phyloP scores from a whole-genome alignment of 2,329 filamentous ascomycete genomes.

The Teratosphaeria pseudoeucalypti region DNA sequence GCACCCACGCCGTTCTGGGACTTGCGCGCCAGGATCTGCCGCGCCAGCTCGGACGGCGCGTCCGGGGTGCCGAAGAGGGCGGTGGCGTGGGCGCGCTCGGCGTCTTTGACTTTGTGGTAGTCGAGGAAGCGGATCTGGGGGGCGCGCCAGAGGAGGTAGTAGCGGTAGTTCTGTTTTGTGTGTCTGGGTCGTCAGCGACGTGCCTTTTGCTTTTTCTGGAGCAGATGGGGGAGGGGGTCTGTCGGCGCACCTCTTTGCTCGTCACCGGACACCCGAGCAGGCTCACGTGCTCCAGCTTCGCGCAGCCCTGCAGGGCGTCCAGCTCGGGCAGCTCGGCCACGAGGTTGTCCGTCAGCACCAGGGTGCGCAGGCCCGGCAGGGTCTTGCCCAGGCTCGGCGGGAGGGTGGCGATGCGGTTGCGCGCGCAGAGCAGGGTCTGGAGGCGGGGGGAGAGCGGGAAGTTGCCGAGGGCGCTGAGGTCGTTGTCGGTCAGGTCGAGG shows the following conservation, averaged over 20 bases:
- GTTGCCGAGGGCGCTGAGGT: constrained; percentile 79
- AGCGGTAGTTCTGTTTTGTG: constrained; percentile 65
- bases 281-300: constrained; percentile 65
- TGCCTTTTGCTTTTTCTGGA: not conserved
- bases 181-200: constrained; percentile 2
- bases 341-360: constrained; percentile 77
- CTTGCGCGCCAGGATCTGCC: constrained; percentile 56
- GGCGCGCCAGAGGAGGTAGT: constrained; percentile 81
- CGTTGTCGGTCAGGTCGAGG: constrained; percentile 98
- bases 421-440: constrained; percentile 75
- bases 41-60: constrained; percentile 68
- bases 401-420: constrained; percentile 77
- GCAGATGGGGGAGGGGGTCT: no score
- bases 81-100: constrained; percentile 63
- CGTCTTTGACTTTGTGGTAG: constrained; percentile 81
- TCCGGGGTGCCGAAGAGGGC: constrained; percentile 69
- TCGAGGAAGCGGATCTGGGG: constrained; percentile 83
- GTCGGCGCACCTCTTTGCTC: constrained; percentile 68
- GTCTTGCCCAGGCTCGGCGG: constrained; percentile 63
- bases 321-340: constrained; percentile 76
- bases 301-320: constrained; percentile 62
- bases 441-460: constrained; percentile 86
- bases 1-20: constrained; percentile 40
- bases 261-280: constrained; percentile 81
- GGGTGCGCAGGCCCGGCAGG: constrained; percentile 69